A percentile compares a stretch with the other conserved stretches of the same genome.
These are phyloP conservation scores for Baorangia bicolor DNA, from an alignment of 768 basidiomycete genomes.

Conservation along the genomic window DNA sequence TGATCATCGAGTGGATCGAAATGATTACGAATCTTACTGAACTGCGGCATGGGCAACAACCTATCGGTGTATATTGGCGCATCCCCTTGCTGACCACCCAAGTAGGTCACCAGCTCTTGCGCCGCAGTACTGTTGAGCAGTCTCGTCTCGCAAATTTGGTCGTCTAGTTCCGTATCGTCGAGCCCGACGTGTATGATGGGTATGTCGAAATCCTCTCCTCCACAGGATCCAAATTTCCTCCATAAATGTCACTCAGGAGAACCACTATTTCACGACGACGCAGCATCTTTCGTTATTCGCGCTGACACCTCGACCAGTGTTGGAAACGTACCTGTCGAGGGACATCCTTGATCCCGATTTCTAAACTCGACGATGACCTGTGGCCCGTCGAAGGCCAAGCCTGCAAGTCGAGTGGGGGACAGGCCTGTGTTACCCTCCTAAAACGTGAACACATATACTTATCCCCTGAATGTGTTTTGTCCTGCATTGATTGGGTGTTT, in stretches of 20 bases:
- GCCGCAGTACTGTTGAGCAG: constrained; percentile 22
- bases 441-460: neutral
- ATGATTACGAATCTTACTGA: constrained; percentile 9
- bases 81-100: constrained; percentile 14
- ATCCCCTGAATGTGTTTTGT: neutral
- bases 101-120: constrained; percentile 6
- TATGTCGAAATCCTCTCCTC: constrained; percentile 26
- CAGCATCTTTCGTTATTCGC: too few relatives aligned
- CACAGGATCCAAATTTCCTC: fast-evolving
- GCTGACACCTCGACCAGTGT: neutral
- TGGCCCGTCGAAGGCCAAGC: too few relatives aligned
- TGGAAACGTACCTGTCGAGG: constrained; percentile 3
- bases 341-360: neutral
- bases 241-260: neutral
- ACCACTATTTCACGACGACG: neutral
- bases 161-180: constrained; percentile 4
- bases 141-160: constrained; percentile 18
- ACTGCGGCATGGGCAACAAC: constrained; percentile 22
- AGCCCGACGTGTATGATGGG: constrained; percentile 1
- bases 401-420: neutral
- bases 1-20: neutral
- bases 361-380: constrained; percentile 2
- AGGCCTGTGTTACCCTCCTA: neutral
- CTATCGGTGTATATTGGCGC: constrained; percentile 19
- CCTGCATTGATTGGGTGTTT: neutral